Conservation (phyloP, 495 filamentous ascomycete species). For the Penicillium taxi region DNA sequence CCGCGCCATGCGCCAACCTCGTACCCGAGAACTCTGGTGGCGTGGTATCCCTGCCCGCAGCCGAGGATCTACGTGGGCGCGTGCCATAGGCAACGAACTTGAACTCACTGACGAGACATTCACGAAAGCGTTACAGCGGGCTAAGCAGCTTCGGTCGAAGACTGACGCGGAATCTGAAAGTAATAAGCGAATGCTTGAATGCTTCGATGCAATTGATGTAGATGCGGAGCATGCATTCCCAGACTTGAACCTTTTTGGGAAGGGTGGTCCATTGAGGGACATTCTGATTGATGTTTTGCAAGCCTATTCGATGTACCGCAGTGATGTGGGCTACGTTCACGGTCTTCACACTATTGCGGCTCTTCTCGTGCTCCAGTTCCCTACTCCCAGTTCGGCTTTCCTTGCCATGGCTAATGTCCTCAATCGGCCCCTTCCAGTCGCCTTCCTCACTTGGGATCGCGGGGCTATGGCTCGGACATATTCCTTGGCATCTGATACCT, state of each 20-base stretch:
- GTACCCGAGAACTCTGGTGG: constrained; percentile 92
- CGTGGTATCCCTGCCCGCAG: constrained; percentile 72
- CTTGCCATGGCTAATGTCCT: constrained; percentile 77
- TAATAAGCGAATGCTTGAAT: constrained; percentile 43
- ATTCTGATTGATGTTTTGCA: constrained; percentile 71
- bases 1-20: constrained; percentile 57
- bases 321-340: constrained; percentile 83
- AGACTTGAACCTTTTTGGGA: constrained; percentile 78
- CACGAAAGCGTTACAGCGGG: constrained; percentile 67
- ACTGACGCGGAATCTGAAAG: constrained; percentile 41
- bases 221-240: constrained; percentile 69
- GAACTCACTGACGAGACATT: constrained; percentile 68
- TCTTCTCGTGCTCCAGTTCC: constrained; percentile 76
- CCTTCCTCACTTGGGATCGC: constrained; percentile 74
- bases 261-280: constrained; percentile 64
- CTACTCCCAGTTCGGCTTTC: constrained; percentile 65
- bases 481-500: constrained; percentile 58
- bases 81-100: constrained; percentile 84
- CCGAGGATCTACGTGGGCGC: constrained; percentile 76
- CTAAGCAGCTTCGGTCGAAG: constrained; percentile 54
- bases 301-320: constrained; percentile 89
- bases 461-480: constrained; percentile 66
- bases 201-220: constrained; percentile 60
- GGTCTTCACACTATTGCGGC: constrained; percentile 84
- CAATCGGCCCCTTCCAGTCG: constrained; percentile 79